These are phyloP conservation scores for Schoenoplectus triqueter DNA, from an alignment of 202 grass and related monocot species.

Conservation along the genomic window DNA sequence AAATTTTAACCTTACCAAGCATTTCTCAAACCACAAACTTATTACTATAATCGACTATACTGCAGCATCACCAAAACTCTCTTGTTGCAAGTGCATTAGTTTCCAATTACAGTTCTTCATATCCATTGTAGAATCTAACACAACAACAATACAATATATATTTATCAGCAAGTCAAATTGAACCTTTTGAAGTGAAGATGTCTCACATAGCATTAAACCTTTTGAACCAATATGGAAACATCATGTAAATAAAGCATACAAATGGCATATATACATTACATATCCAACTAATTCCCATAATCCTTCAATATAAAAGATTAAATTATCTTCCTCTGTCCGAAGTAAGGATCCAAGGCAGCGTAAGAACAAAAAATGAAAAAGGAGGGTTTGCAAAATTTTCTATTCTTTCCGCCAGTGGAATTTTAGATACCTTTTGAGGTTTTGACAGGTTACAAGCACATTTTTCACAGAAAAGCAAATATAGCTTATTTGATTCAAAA, in stretches of 20 bases:
- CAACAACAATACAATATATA: background rate
- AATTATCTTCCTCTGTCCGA: background rate
- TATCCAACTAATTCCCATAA: background rate
- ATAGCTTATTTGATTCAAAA: background rate
- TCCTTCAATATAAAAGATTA: background rate
- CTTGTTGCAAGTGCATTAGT: no score
- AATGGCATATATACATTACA: conserved; percentile 5
- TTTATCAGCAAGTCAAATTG: background rate
- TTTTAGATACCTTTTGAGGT: background rate
- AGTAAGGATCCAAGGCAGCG: background rate
- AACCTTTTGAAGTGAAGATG: background rate
- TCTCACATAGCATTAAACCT: background rate
- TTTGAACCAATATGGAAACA: background rate
- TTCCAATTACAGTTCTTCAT: background rate
- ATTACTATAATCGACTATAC: no score
- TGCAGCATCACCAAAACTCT: no score
- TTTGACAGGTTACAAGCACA: background rate
- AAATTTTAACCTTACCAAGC: no score
- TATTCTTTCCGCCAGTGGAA: background rate
- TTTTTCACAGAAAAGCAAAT: background rate
- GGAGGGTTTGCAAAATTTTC: background rate
- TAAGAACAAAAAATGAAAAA: background rate
- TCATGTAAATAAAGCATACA: background rate
- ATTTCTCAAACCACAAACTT: no score
- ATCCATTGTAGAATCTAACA: background rate